Base-by-base conservation (phyloP, 2,329 filamentous ascomycete genomes). In the Fusarium mexicanum region DNA sequence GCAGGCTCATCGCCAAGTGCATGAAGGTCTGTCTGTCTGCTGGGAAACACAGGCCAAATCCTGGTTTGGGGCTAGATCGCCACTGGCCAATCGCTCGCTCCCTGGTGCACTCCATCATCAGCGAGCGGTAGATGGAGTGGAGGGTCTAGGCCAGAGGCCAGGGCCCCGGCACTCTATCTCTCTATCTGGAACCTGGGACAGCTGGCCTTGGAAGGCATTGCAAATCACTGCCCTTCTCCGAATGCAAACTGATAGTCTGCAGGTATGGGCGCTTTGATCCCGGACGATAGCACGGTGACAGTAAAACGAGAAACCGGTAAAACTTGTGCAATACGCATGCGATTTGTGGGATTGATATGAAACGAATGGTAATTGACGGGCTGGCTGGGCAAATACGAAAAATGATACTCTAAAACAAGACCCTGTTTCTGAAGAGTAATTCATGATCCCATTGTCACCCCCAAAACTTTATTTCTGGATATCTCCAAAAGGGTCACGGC, bases 1-100 rank as follows among this genome's bases (percentile, higher is more conserved):
- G 61, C 69, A 61, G 43, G 64, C 61, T 55, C 71, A 74, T 67
- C 68, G 64, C 69, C 72, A 65, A 78, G 76, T 76, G 76, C 73
- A 73, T 78, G 69, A 50, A 63, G 43, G 58, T 55, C 37, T 35
- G 33, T 35, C 33, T 54, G 31, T 35, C 33, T 54, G 31, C 53
- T 64, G 24, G 38, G 54, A 70, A 73, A 54, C 61, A 53, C 31
- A 55, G 54, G 66, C 22, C 50, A 53, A 69, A 76, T 70, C 72
- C 72, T 74, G 58, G 67, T 72, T 75, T 62, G 24, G 64, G 68
- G n/a, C 47, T 59, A 74, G 72, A 74, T 74, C 68, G 71, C 58
- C 72, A 37, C 55, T 31, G 41, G 29, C 69, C 44, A 72, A 60
- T 60, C n/a, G 40, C 54, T 44, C 48, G 40, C 54, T 44, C 48